Percentiles rank a stretch among this genome's conserved stretches.
phyloP scores from a whole-genome alignment of 257 asterid species.

The Forsythia viridissima region DNA sequence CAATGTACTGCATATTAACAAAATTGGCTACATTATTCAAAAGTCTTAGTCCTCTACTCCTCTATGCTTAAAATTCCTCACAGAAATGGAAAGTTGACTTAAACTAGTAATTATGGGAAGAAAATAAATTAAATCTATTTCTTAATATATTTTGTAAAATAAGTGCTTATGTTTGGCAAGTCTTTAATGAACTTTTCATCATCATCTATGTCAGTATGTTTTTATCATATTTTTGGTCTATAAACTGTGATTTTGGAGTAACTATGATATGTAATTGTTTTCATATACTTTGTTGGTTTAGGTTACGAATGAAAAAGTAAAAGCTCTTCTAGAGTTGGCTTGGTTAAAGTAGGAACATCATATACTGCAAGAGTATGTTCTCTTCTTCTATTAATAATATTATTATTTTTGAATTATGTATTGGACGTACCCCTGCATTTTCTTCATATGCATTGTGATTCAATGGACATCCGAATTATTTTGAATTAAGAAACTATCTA shows the following conservation, averaged over 20 bases:
- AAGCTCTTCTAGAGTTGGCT: conserved; percentile 91
- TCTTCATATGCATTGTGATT: too few relatives aligned
- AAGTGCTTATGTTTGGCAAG: too few relatives aligned
- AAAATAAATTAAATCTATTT: not conserved
- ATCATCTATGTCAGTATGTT: too few relatives aligned
- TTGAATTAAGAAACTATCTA: too few relatives aligned
- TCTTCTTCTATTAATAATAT: too few relatives aligned
- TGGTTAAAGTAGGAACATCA: conserved; percentile 70
- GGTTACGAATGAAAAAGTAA: conserved; percentile 97
- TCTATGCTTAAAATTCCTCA: not conserved
- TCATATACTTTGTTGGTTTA: conserved; percentile 32
- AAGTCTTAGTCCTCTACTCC: not conserved
- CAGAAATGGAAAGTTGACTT: not conserved
- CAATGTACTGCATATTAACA: not conserved
- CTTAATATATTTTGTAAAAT: not conserved
- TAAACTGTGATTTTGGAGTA: too few relatives aligned
- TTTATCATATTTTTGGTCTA: too few relatives aligned
- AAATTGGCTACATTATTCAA: not conserved
- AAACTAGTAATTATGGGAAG: not conserved
- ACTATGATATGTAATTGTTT: not conserved
- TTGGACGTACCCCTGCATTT: too few relatives aligned
- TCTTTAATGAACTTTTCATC: too few relatives aligned
- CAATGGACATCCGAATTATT: too few relatives aligned
- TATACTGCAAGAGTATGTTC: too few relatives aligned
- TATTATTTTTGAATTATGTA: too few relatives aligned